These are phyloP conservation scores for Saxophila tyrrhenica DNA, from an alignment of 495 filamentous ascomycete species.

Conservation along the genomic window DNA sequence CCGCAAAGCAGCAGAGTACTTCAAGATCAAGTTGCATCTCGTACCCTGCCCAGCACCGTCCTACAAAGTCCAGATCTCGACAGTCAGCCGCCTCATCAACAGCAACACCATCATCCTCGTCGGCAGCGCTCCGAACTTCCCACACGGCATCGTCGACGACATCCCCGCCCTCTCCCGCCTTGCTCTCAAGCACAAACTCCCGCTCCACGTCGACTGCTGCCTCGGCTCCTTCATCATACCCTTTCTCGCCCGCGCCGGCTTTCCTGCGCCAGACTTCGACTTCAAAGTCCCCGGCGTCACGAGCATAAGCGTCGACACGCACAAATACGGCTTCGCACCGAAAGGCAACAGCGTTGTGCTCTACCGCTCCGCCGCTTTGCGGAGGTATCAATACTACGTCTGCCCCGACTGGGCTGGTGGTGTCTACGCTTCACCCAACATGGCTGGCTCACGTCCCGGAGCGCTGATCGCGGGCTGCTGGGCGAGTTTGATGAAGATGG, in stretches of 20 bases:
- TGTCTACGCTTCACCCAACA: slow-evolving; percentile 83
- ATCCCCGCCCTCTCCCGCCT: slow-evolving; percentile 77
- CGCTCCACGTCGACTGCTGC: slow-evolving; percentile 95
- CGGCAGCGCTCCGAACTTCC: slow-evolving; percentile 92
- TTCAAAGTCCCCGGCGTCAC: slow-evolving; percentile 92
- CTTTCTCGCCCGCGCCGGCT: slow-evolving; percentile 82
- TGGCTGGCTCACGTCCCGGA: slow-evolving; percentile 85
- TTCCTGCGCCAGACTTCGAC: slow-evolving; percentile 77
- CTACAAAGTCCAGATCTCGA: slow-evolving; percentile 69
- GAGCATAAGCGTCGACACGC: slow-evolving; percentile 89
- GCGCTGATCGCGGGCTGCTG: slow-evolving; percentile 91
- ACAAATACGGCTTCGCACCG: slow-evolving; percentile 98
- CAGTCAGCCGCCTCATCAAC: slow-evolving; percentile 79
- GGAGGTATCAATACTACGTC: slow-evolving; percentile 90
- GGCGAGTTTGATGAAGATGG: slow-evolving; percentile 77
- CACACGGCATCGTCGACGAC: slow-evolving; percentile 95
- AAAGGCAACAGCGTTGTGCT: slow-evolving; percentile 90
- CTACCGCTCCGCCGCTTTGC: slow-evolving; percentile 68
- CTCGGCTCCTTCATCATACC: slow-evolving; percentile 90
- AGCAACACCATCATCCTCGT: slow-evolving; percentile 93
- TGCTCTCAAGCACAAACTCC: slow-evolving; percentile 63
- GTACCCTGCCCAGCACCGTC: slow-evolving; percentile 75
- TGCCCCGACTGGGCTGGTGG: slow-evolving; percentile 91
- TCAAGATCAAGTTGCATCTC: slow-evolving; percentile 87
- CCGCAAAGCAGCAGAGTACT: slow-evolving; percentile 88